These are phyloP conservation scores for Andalucia godoyi DNA, from an alignment of 78 protist genomes.

Conservation along the genomic window DNA sequence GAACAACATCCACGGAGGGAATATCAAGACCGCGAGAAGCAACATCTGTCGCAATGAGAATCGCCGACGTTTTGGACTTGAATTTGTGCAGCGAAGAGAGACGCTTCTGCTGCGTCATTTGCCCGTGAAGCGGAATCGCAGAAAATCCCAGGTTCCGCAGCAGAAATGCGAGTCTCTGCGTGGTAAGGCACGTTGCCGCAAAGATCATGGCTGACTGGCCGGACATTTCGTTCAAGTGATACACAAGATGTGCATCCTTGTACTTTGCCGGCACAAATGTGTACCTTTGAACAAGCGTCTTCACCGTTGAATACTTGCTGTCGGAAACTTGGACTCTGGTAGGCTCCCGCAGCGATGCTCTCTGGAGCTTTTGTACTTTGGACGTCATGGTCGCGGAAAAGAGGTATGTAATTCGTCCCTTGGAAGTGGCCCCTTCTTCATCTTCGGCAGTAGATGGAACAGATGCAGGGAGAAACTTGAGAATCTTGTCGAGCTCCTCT, in stretches of 20 bases:
- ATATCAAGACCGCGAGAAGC: conserved; percentile 93
- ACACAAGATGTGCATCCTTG: conserved; percentile 71
- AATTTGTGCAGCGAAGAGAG: conserved; percentile 43
- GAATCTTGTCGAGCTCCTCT: conserved; percentile 65
- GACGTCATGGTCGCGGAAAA: conserved; percentile 97
- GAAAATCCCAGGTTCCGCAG: conserved; percentile 68
- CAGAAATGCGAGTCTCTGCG: conserved; percentile 46
- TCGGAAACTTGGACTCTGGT: conserved; percentile 48
- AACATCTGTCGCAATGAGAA: conserved; percentile 76
- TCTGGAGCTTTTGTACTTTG: conserved; percentile 84
- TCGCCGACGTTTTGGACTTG: background rate
- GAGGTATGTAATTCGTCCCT: conserved; percentile 56
- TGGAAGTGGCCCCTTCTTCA: conserved; percentile 37
- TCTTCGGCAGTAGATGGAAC: background rate
- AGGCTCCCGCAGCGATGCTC: conserved; percentile 81
- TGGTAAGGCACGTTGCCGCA: conserved; percentile 15
- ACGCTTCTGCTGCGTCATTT: conserved; percentile 67
- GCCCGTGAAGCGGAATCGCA: conserved; percentile 88
- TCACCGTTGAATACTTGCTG: conserved; percentile 65
- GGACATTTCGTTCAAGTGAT: conserved; percentile 42
- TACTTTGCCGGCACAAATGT: conserved; percentile 75
- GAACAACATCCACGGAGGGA: conserved; percentile 81
- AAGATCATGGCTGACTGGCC: conserved; percentile 76
- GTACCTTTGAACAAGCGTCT: conserved; percentile 67
- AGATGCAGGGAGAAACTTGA: conserved; percentile 4